Evolutionary conservation across 2,329 filamentous ascomycete species (phyloP).

Genomic region (Colletotrichum sp.): DNA sequence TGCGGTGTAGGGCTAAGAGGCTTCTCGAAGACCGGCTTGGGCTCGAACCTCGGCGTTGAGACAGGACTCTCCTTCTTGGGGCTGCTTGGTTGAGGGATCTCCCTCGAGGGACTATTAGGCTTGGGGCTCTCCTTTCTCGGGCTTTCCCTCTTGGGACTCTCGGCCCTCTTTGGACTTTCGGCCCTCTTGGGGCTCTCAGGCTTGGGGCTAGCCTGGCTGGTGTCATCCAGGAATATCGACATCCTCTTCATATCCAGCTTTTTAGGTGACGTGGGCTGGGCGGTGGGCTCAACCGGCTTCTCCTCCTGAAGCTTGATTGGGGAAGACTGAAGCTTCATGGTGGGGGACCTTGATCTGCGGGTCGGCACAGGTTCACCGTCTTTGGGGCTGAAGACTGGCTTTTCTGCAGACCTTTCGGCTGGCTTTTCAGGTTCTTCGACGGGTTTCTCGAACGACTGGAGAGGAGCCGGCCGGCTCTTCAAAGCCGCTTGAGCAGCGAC

Average conservation of each 20-base stretch:
- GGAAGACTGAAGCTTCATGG: constrained; percentile 17
- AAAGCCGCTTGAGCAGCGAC: constrained; percentile 38
- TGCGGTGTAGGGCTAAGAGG: constrained; percentile 1
- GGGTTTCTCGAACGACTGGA: constrained; percentile 22
- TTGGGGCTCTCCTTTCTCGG: background rate
- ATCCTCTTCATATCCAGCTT: constrained; percentile 65
- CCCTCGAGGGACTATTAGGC: background rate
- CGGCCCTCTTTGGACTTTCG: constrained; percentile 11
- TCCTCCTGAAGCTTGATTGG: constrained; percentile 22
- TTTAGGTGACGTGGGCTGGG: constrained; percentile 56
- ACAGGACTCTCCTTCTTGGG: constrained; percentile 24
- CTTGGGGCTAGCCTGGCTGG: constrained; percentile 29
- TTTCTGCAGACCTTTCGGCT: constrained; percentile 25
- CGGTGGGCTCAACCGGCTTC: constrained; percentile 34
- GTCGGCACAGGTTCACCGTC: constrained; percentile 8
- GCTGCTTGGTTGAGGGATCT: background rate
- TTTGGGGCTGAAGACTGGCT: constrained; percentile 1
- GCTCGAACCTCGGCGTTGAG: constrained; percentile 9
- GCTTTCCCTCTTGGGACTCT: background rate
- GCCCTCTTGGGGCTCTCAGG: constrained; percentile 19
- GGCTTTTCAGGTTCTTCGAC: constrained; percentile 18
- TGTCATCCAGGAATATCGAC: constrained; percentile 61
- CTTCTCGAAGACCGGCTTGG: constrained; percentile 19
- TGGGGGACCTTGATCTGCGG: constrained; percentile 17
- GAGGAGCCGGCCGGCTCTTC: constrained; percentile 29